Percentiles rank a stretch among this genome's conserved stretches.
Evolutionary conservation across 2,329 filamentous ascomycete genomes (phyloP).

Genomic region (Colletotrichum tofieldiae): DNA sequence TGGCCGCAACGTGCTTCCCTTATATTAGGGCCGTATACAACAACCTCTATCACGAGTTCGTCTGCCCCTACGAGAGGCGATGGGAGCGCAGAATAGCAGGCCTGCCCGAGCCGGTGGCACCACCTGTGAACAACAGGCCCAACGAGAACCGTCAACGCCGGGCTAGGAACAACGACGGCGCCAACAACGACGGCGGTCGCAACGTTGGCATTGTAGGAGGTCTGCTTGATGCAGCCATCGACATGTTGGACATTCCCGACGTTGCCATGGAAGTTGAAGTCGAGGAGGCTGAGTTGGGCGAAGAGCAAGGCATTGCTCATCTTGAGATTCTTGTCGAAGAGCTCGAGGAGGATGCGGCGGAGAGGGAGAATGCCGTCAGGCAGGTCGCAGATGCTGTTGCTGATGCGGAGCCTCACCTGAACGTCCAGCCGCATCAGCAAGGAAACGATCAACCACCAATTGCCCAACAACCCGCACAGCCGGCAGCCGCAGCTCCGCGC

Average conservation of each 20-base stretch:
- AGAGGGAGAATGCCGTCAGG: slow-evolving; percentile 12
- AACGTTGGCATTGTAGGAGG: slow-evolving; percentile 45
- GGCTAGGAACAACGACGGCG: slow-evolving; percentile 34
- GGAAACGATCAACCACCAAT: slow-evolving; percentile 46
- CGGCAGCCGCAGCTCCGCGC: slow-evolving; percentile 44
- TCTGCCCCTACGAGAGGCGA: slow-evolving; percentile 63
- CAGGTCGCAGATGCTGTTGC: background rate
- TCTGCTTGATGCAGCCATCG: slow-evolving; percentile 45
- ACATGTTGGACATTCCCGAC: slow-evolving; percentile 44
- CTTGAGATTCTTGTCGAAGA: slow-evolving; percentile 54
- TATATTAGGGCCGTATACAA: slow-evolving; percentile 62
- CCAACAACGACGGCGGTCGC: slow-evolving; percentile 27
- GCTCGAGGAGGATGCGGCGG: slow-evolving; percentile 45
- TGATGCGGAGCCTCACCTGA: background rate
- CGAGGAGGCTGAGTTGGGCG: slow-evolving; percentile 48
- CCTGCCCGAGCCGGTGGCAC: slow-evolving; percentile 46
- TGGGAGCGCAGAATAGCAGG: slow-evolving; percentile 65
- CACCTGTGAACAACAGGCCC: slow-evolving; percentile 19
- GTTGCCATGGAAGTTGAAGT: slow-evolving; percentile 46
- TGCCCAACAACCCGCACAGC: slow-evolving; percentile 37
- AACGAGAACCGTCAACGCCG: slow-evolving; percentile 24
- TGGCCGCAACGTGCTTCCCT: slow-evolving; percentile 64
- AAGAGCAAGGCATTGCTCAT: slow-evolving; percentile 53
- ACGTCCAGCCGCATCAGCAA: slow-evolving; percentile 21
- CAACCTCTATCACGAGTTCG: slow-evolving; percentile 62